Conservation (phyloP, 331 rosid species). For the Dryas integrifolia region DNA sequence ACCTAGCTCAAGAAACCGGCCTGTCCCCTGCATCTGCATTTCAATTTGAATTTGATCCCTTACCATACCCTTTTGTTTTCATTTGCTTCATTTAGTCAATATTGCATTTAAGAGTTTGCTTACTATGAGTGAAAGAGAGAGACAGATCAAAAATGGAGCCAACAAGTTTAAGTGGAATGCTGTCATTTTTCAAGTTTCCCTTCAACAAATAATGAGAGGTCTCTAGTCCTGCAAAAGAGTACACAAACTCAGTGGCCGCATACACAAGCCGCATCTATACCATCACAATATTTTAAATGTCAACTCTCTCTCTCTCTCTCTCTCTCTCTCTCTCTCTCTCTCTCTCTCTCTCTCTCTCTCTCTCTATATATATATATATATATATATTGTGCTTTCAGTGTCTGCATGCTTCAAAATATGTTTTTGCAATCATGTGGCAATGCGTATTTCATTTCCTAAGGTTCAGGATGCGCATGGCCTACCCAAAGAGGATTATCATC, state of each 20-base stretch:
- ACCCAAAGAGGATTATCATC: conserved; percentile 9
- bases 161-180: conserved; percentile 1
- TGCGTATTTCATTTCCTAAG: conserved; percentile 1
- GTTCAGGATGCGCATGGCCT: not conserved
- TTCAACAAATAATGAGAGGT: not conserved
- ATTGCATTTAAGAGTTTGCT: not conserved
- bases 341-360: not conserved
- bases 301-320: conserved; percentile 2
- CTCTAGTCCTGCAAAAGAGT: not conserved
- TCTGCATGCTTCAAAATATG: not conserved
- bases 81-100: not conserved
- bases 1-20: not conserved
- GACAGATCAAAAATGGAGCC: not conserved
- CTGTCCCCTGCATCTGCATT: not conserved
- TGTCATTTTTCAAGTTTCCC: not conserved
- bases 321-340: not conserved
- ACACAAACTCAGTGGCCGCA: conserved; percentile 15
- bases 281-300: conserved; percentile 7
- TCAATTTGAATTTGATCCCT: not conserved
- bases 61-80: not conserved
- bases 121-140: not conserved
- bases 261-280: conserved; percentile 7
- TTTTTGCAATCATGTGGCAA: conserved; percentile 14
- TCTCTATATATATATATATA: no score
- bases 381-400: not conserved